Evolutionary conservation across 352 stramenopile species (phyloP), one percentile per base, ranked within the genome.

Genomic region (Pythium folliculosum): DNA sequence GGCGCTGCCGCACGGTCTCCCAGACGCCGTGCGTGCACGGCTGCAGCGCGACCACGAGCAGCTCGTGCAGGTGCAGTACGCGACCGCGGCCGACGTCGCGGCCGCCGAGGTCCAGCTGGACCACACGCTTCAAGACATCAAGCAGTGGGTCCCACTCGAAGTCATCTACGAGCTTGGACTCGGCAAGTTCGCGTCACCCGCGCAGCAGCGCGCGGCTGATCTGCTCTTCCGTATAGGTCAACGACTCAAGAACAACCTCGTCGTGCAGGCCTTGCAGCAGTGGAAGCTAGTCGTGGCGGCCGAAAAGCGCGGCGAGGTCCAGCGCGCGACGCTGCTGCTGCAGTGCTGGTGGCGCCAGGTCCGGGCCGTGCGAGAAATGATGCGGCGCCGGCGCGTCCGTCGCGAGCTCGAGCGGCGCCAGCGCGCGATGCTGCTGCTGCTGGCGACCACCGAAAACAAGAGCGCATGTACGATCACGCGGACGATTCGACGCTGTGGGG

Each of bases 291-390:
- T 78, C 32, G 52, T 78, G 0, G 25, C 64, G 7, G 21, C 43
- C 14, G 56, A 65, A 14, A 69, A 76, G 32, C 63, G 60, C 5
- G 71, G 76, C 30, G 51, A 57, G 32, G 21, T 52, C 2, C 14
- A n/a, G 5, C 59, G 60, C 10, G 63, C 65, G 0, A 43, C 79
- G 16, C 47, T 63, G 3, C 50, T 83, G 21, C 38, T 76, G 0
- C 84, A 92, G 63, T 92, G 81, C 52, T 88, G 80, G 81, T 90
- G 84, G 80, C 73, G 84, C 2, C 73, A 82, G 40, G n/a, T 82
- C 3, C 49, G 67, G 12, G 80, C 84, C 0, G 37, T 66, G 1
- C 51, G 60, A 37, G 72, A 80, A 38, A 51, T 81, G 9, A 19
- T 48, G 3, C 60, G 47, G 22, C 75, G 75, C 1, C 67, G 69